Evolutionary conservation across 441 rosid genomes (phyloP).

Genomic region (Metrosideros polymorpha): DNA sequence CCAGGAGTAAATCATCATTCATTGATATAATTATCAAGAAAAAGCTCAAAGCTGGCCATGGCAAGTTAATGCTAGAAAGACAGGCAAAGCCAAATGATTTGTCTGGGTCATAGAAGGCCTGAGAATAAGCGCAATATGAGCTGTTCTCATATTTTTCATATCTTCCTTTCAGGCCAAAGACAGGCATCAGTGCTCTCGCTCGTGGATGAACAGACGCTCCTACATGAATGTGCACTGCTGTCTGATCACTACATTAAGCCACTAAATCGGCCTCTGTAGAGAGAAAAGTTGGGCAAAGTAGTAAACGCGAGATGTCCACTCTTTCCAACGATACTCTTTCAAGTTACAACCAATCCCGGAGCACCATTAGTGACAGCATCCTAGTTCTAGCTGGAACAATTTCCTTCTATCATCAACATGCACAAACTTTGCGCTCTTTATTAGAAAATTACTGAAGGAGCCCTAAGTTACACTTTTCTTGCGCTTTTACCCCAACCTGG

Average conservation of each 20-base stretch:
- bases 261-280: not conserved
- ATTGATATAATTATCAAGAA: slow-evolving; percentile 14
- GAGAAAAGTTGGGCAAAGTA: not conserved
- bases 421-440: not conserved
- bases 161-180: not conserved
- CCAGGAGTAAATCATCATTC: slow-evolving; percentile 30
- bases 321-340: not conserved
- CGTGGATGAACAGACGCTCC: not conserved
- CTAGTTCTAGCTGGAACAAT: not conserved
- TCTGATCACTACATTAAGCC: not conserved
- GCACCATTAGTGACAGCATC: not conserved
- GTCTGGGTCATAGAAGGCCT: not conserved
- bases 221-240: not conserved
- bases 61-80: not conserved
- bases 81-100: not conserved
- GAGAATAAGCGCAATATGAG: not conserved
- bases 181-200: not conserved
- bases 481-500: not conserved
- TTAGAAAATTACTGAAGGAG: not conserved
- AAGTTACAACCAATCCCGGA: not conserved
- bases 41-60: not conserved
- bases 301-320: not conserved
- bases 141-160: not conserved
- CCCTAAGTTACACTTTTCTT: not conserved
- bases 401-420: not conserved